Conservation (phyloP, 129 eudicot genomes). For the Rutidosis leptorrhynchoides region DNA sequence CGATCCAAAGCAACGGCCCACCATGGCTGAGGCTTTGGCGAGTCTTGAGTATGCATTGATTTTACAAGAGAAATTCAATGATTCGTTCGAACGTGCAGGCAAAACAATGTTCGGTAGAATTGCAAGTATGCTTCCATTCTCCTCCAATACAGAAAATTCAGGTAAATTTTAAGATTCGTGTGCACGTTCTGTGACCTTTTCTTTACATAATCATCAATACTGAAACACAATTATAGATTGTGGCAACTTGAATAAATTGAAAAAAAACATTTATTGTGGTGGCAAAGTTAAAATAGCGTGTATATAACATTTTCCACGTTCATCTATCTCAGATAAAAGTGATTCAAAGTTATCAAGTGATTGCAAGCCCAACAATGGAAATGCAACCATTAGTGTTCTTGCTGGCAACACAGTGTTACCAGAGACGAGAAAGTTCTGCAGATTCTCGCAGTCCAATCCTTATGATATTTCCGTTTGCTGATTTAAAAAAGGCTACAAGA, state of each 20-base stretch:
- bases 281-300: background rate
- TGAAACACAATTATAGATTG: too few relatives aligned
- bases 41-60: background rate
- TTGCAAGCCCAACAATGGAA: background rate
- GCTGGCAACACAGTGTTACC: background rate
- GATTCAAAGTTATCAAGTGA: slow-evolving; percentile 17
- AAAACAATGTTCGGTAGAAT: slow-evolving; percentile 8
- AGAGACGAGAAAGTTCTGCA: background rate
- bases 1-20: slow-evolving; percentile 9
- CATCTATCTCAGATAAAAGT: slow-evolving; percentile 25
- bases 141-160: background rate
- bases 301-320: background rate
- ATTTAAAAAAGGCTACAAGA: slow-evolving; percentile 4
- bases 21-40: slow-evolving; percentile 22
- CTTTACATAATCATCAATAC: too few relatives aligned
- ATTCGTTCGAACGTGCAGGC: background rate
- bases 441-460: background rate
- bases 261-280: background rate
- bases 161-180: background rate
- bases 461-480: slow-evolving; percentile 7
- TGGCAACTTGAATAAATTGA: background rate
- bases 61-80: slow-evolving; percentile 7
- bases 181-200: too few relatives aligned
- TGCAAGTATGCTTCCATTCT: background rate
- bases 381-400: background rate